Evolutionary conservation across 1,284 basidiomycete genomes (phyloP).

Genomic region (Vanrija humicola): DNA sequence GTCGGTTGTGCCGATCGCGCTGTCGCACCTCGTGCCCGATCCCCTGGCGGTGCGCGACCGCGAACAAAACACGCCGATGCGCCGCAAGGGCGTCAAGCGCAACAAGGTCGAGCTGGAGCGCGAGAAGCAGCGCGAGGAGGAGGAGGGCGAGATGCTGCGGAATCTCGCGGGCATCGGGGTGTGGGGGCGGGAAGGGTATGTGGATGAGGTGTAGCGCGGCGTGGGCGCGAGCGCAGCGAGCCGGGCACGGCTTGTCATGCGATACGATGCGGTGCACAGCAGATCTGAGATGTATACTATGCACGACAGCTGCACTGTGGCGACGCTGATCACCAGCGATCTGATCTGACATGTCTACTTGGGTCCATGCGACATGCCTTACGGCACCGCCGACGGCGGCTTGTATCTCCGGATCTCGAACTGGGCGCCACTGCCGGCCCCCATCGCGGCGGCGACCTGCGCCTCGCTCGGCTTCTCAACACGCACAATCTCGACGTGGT

Average conservation of each 20-base stretch:
- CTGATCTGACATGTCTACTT: too few relatives aligned
- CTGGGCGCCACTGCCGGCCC: not conserved
- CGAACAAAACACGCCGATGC: conserved; percentile 17
- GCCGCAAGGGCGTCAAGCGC: conserved; percentile 25
- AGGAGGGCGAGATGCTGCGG: conserved; percentile 24
- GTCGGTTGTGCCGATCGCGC: conserved; percentile 11
- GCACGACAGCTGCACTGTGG: not conserved
- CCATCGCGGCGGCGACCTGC: conserved; percentile 24
- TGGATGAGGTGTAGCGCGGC: not conserved
- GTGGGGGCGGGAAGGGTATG: conserved; percentile 6
- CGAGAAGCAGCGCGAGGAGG: conserved; percentile 18
- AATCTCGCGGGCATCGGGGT: conserved; percentile 19
- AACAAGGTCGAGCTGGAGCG: conserved; percentile 21
- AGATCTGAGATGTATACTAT: too few relatives aligned
- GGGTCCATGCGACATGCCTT: too few relatives aligned
- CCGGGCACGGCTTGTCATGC: too few relatives aligned
- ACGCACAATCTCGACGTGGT: conserved; percentile 21
- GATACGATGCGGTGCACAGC: too few relatives aligned
- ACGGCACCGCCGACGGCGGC: not conserved
- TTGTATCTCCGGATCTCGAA: conserved; percentile 7
- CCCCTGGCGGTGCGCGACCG: conserved; percentile 5
- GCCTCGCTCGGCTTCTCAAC: conserved; percentile 23
- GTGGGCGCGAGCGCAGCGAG: too few relatives aligned
- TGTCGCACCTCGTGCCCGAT: conserved; percentile 22
- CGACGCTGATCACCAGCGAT: too few relatives aligned